Evolutionary conservation across 2,329 filamentous ascomycete genomes (phyloP).

Genomic region (Alternaria triticimaculans): DNA sequence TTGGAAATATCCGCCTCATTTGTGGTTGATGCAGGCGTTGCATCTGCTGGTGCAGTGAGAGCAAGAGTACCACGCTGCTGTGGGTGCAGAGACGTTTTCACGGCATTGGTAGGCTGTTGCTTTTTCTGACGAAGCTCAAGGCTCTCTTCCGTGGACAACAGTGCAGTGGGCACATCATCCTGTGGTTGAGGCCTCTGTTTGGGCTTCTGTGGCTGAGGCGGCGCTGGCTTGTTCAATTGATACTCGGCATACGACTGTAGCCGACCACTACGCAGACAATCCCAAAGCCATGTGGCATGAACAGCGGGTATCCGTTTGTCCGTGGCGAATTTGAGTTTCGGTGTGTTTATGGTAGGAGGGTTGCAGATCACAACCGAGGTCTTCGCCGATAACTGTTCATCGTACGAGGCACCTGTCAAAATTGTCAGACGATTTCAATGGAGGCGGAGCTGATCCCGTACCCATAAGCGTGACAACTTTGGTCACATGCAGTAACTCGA

Average conservation of each 20-base stretch:
- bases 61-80: slow-evolving; percentile 32
- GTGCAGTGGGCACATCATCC: slow-evolving; percentile 25
- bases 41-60: slow-evolving; percentile 29
- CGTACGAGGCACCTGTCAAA: slow-evolving; percentile 71
- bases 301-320: slow-evolving; percentile 84
- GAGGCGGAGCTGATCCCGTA: slow-evolving; percentile 37
- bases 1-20: slow-evolving; percentile 20
- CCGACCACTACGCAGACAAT: slow-evolving; percentile 67
- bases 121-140: slow-evolving; percentile 29
- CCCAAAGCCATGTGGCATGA: slow-evolving; percentile 81
- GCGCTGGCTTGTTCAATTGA: slow-evolving; percentile 25
- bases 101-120: slow-evolving; percentile 19
- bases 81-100: slow-evolving; percentile 20
- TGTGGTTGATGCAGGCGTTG: slow-evolving; percentile 28
- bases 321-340: slow-evolving; percentile 80
- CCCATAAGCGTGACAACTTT: slow-evolving; percentile 77
- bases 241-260: slow-evolving; percentile 58
- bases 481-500: slow-evolving; percentile 84
- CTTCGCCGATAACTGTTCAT: slow-evolving; percentile 74
- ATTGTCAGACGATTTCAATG: slow-evolving; percentile 19
- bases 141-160: slow-evolving; percentile 31
- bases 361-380: slow-evolving; percentile 82
- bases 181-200: slow-evolving; percentile 21
- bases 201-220: slow-evolving; percentile 19
- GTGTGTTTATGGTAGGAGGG: slow-evolving; percentile 62